Conservation (phyloP, 1,139 yeast genomes). For the Suzukiozyma palmioleophila region DNA sequence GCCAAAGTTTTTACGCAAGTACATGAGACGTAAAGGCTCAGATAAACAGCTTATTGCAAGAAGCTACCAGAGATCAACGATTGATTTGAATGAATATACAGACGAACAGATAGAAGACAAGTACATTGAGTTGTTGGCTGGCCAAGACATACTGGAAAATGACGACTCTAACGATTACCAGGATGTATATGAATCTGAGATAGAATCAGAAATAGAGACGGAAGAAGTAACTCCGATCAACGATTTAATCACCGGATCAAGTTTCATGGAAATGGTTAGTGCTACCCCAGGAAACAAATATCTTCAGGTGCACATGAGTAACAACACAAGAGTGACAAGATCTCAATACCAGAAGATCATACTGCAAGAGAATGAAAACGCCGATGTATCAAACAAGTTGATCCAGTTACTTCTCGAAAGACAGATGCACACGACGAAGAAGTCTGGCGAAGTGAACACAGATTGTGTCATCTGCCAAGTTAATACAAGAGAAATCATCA, state of each 20-base stretch:
- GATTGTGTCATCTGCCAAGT: constrained; percentile 81
- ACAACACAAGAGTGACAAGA: constrained; percentile 35
- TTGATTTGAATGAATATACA: constrained; percentile 19
- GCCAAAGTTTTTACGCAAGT: constrained; percentile 24
- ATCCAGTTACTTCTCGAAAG: constrained; percentile 19
- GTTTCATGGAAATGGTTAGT: constrained; percentile 24
- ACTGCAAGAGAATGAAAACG: constrained; percentile 10
- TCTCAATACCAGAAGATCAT: constrained; percentile 26
- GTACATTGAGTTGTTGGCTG: constrained; percentile 23
- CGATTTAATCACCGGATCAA: constrained; percentile 30
- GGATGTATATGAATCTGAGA: constrained; percentile 13
- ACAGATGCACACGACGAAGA: neutral
- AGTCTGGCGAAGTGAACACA: constrained; percentile 8
- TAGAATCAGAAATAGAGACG: constrained; percentile 16
- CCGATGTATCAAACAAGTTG: constrained; percentile 22
- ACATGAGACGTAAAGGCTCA: constrained; percentile 12
- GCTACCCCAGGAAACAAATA: constrained; percentile 16
- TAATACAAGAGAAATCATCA: constrained; percentile 66
- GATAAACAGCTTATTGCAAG: neutral
- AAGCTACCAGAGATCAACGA: constrained; percentile 7
- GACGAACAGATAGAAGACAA: constrained; percentile 19
- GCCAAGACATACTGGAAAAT: constrained; percentile 34
- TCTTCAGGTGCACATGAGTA: constrained; percentile 32
- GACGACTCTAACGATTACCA: constrained; percentile 46
- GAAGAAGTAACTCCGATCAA: constrained; percentile 12